phyloP scores from a whole-genome alignment of 331 rosid species.

The Spiraea crenata region DNA sequence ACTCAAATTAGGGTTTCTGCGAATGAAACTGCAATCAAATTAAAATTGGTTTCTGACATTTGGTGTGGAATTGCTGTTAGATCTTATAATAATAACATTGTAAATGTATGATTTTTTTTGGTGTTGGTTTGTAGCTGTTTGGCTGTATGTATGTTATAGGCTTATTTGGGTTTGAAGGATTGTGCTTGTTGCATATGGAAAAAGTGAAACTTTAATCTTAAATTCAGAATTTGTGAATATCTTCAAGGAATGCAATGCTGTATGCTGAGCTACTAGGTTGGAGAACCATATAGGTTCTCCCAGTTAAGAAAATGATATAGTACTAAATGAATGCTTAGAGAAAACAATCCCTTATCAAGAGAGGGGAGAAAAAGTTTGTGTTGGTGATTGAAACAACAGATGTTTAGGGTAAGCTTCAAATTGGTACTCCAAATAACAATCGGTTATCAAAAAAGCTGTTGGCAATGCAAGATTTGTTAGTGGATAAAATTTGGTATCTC shows the following conservation, averaged over 20 bases:
- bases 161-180: not conserved
- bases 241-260: not conserved
- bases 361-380: not conserved
- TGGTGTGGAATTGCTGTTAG: not conserved
- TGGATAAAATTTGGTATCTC: not conserved
- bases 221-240: not conserved
- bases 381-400: not conserved
- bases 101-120: not conserved
- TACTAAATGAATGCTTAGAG: not conserved
- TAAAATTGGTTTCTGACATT: not conserved
- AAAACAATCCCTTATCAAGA: not conserved
- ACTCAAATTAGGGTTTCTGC: not conserved
- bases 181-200: not conserved
- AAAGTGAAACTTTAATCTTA: not conserved
- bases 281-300: not conserved
- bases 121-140: not conserved
- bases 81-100: not conserved
- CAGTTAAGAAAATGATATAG: not conserved
- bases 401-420: not conserved
- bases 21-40: not conserved
- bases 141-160: not conserved
- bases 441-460: not conserved
- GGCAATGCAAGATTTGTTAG: constrained; percentile 1
- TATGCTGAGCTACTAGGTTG: not conserved
- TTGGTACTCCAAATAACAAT: not conserved